These are phyloP conservation scores for Trichoderma oligosporum DNA, from an alignment of 2,329 filamentous ascomycete genomes.

Conservation along the genomic window DNA sequence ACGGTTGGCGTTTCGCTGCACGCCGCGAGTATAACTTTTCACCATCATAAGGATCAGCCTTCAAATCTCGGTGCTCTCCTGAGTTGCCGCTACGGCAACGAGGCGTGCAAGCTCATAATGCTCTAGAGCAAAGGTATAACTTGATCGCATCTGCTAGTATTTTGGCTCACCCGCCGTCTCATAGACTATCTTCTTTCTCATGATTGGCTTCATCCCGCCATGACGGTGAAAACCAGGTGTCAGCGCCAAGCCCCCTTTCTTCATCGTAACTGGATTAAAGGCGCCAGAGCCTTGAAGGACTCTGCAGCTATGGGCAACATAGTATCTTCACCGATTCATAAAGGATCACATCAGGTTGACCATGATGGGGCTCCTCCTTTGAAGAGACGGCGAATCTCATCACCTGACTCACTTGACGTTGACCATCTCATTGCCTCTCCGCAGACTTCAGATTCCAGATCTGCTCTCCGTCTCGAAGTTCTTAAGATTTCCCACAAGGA, in stretches of 20 bases:
- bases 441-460: slow-evolving; percentile 33
- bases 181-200: slow-evolving; percentile 10
- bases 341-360: slow-evolving; percentile 34
- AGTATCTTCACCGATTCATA: slow-evolving; percentile 37
- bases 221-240: slow-evolving; percentile 47
- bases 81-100: slow-evolving; percentile 12
- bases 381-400: slow-evolving; percentile 50
- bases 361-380: slow-evolving; percentile 38
- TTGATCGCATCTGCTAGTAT: background rate
- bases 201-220: slow-evolving; percentile 37
- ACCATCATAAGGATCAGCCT: background rate
- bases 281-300: slow-evolving; percentile 42
- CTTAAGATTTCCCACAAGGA: slow-evolving; percentile 51
- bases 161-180: slow-evolving; percentile 22
- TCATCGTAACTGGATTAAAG: slow-evolving; percentile 51
- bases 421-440: slow-evolving; percentile 35
- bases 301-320: slow-evolving; percentile 43
- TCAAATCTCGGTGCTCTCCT: background rate
- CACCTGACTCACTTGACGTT: slow-evolving; percentile 34
- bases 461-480: slow-evolving; percentile 50
- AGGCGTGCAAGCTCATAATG: slow-evolving; percentile 12
- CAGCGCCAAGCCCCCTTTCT: slow-evolving; percentile 51
- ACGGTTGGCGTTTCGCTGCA: background rate
- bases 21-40: background rate
- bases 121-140: background rate